A percentile compares a stretch with the other conserved stretches of the same genome.
Conservation (phyloP, 164 flowering plant species). For the Chloranthus sessilifolius region DNA sequence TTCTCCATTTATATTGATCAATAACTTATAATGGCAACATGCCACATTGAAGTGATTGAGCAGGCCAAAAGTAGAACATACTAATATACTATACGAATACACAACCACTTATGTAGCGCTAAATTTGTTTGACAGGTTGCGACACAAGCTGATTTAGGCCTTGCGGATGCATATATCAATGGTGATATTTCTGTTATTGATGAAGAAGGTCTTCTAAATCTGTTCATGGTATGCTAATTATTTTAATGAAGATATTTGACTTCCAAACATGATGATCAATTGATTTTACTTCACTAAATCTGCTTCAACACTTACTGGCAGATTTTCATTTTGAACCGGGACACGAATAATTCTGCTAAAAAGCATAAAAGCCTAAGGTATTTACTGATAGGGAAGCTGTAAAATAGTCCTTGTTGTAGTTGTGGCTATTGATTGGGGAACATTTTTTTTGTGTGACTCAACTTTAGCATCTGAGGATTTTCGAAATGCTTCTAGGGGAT, state of each 20-base stretch:
- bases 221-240: constrained; percentile 50
- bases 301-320: constrained; percentile 22
- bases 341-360: constrained; percentile 35
- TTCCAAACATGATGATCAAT: not conserved
- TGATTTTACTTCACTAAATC: not conserved
- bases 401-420: too few relatives aligned
- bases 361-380: constrained; percentile 50
- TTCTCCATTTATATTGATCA: not conserved
- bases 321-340: constrained; percentile 81
- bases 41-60: too few relatives aligned
- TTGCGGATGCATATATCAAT: constrained; percentile 91
- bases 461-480: too few relatives aligned
- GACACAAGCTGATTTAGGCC: constrained; percentile 87
- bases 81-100: not conserved
- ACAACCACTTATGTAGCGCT: not conserved
- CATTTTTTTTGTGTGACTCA: too few relatives aligned
- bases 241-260: not conserved
- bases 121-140: constrained; percentile 46
- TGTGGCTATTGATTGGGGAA: too few relatives aligned
- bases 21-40: too few relatives aligned
- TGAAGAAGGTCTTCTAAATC: constrained; percentile 67
- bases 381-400: not conserved
- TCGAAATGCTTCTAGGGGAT: constrained; percentile 91
- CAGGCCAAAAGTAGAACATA: too few relatives aligned
- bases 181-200: constrained; percentile 86